Base-by-base conservation (phyloP, 306 rosid species). In the Castanea crenata region DNA sequence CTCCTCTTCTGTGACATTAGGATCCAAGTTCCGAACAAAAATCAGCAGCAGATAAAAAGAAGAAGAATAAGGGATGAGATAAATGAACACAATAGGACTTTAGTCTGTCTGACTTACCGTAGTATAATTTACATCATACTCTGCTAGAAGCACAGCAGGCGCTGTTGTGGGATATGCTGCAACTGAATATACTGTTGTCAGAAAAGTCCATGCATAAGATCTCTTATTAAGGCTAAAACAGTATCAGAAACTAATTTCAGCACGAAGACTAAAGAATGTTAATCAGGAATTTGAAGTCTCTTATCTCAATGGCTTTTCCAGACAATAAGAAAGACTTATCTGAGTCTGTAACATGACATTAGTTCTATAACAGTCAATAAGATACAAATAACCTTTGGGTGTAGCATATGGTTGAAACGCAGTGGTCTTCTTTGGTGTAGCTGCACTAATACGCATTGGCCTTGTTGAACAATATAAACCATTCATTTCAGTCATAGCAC, bases 391-490 rank as follows among this genome's bases (percentile, higher is more conserved):
- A 88, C 97, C 94, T 84, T 92, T 92, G 61, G 90, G 71, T 18
- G 87, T 73, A 84, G 74, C 58, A 82, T 87, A 93, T 34, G 78
- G 91, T 74, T 86, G 97, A 82, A 86, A 87, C 55, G 84, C 87
- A 19, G 89, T 80, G 74, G 93, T 82, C 77, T 92, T 94, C 79
- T 90, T 94, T 0, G 98, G 97, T 1, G 97, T 92, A 46, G 98
- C 98, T 12, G 94, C 98, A 72, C 98, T 90, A 54, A 92, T 94
- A 21, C 97, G 93, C 98, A 94, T 94, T 2, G 97, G 97, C 82
- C 97, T 87, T 54, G 92, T 90, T 70, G 96, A 90, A 86, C 96
- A 94, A 83, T 90, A 94, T 41, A 88, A n/a, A 11, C 98, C 97
- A 75, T 94, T 92, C 98, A 94, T 94, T 80, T 94, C 98, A 7